A percentile compares a stretch with the other conserved stretches of the same genome.
Conservation (phyloP, 2,329 filamentous ascomycete genomes). For the Pseudogymnoascus sp. region DNA sequence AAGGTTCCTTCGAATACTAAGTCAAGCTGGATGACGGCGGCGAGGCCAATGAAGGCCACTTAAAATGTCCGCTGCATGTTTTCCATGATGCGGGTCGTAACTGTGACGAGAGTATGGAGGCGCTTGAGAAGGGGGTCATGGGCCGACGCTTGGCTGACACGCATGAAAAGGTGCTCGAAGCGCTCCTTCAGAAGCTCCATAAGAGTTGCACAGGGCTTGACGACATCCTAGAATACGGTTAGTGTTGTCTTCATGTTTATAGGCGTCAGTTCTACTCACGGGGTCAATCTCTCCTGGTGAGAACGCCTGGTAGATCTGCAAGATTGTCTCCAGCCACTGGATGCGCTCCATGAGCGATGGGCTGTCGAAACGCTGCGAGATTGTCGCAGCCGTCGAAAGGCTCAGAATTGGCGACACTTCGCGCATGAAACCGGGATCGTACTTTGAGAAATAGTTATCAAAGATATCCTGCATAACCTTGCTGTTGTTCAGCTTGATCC, state of each 20-base stretch:
- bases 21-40: neutral
- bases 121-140: conserved; percentile 41
- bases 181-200: conserved; percentile 45
- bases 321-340: conserved; percentile 50
- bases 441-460: conserved; percentile 43
- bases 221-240: conserved; percentile 35
- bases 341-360: conserved; percentile 47
- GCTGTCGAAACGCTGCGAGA: conserved; percentile 49
- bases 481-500: conserved; percentile 36
- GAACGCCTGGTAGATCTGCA: conserved; percentile 39
- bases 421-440: conserved; percentile 44
- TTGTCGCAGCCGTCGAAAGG: conserved; percentile 55
- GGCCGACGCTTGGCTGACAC: conserved; percentile 40
- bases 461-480: conserved; percentile 49
- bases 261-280: conserved; percentile 22
- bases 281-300: conserved; percentile 20
- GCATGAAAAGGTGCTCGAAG: conserved; percentile 44
- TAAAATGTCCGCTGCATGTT: neutral
- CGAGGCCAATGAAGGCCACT: neutral
- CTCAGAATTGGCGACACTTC: conserved; percentile 52
- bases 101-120: conserved; percentile 36
- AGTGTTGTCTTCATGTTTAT: conserved; percentile 16
- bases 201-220: conserved; percentile 37
- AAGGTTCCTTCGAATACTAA: neutral
- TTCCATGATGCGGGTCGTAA: conserved; percentile 27